Base-by-base conservation (phyloP, 1,284 basidiomycete species). In the Sphaerobolus stellatus region DNA sequence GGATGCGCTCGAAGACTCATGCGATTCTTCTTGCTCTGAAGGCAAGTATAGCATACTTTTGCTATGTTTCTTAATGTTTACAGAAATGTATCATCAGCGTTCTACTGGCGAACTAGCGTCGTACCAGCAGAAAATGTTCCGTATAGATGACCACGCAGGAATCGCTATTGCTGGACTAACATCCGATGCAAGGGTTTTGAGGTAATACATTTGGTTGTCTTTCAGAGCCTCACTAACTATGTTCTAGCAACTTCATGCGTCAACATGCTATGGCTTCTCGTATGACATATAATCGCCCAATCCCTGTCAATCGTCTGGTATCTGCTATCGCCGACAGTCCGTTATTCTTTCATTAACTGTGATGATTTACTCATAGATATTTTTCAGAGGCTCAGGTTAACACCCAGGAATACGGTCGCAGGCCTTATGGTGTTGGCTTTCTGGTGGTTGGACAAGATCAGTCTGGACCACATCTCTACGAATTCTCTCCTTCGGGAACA, bases 51-150 rank as follows among this genome's bases (percentile, higher is more conserved):
- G 13, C 24, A 3, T 33, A 20, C 41, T 31, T 47, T 31, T 45
- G 33, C 20, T 34, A n/a, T 36, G 28, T 43, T n/a, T 38, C 34
- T 27, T 31, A 53, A 14, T 33, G 40, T 30, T 27, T n/a, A 18
- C 20, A 18, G 13, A 41, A 25, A 14, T 29, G 1, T 9, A 20
- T 48, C 20, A 53, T 22, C 63, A 99, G 94, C 85, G 96, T 70
- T 98, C 96, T n/a, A 96, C 94, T 9, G 95, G 95, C 59, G 97
- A 99, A 74, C 84, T 99, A 51, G 96, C 97, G 14, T 92, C 91
- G 36, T 98, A 99, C 79, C 97, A 99, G 71, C 95, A 99, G 78
- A 99, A 99, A 83, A 92, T 99, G 87, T 96, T 97, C 72, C 83
- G 94, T 67, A 97, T 99, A 83, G 97, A 99, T 71, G 95, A 98